Conservation (phyloP, 805 yeast species). For the Zygoascus tannicola region DNA sequence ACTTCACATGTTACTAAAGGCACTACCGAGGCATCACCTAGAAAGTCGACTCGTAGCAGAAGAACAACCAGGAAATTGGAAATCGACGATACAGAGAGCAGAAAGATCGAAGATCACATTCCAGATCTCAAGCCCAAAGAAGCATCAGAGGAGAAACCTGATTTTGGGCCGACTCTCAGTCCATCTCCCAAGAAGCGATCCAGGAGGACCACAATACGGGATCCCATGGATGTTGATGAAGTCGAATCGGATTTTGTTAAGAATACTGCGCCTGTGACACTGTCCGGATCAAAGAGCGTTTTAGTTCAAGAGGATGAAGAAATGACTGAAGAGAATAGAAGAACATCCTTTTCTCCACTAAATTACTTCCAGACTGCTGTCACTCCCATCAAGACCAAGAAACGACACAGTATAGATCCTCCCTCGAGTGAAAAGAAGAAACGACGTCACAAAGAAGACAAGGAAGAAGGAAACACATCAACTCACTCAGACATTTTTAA, state of each 20-base stretch:
- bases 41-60: constrained; percentile 3
- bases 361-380: constrained; percentile 9
- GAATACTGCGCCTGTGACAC: constrained; percentile 5
- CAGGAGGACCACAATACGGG: constrained; percentile 7
- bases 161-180: background rate
- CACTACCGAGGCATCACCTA: background rate
- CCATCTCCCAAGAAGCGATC: constrained; percentile 4
- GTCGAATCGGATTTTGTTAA: background rate
- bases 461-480: constrained; percentile 3
- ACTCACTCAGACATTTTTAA: background rate
- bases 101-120: background rate
- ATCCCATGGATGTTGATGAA: constrained; percentile 2
- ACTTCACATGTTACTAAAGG: background rate
- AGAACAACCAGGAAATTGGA: constrained; percentile 8
- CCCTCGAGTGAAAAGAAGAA: constrained; percentile 1
- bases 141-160: background rate
- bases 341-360: constrained; percentile 7
- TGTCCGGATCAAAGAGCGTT: constrained; percentile 9
- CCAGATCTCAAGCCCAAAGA: background rate
- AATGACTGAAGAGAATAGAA: constrained; percentile 4
- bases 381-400: constrained; percentile 3
- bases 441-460: background rate
- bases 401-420: constrained; percentile 1
- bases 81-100: constrained; percentile 12
- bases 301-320: constrained; percentile 2